Evolutionary conservation across 163 green algal species (phyloP).

Genomic region (Smithsoniella earleae): DNA sequence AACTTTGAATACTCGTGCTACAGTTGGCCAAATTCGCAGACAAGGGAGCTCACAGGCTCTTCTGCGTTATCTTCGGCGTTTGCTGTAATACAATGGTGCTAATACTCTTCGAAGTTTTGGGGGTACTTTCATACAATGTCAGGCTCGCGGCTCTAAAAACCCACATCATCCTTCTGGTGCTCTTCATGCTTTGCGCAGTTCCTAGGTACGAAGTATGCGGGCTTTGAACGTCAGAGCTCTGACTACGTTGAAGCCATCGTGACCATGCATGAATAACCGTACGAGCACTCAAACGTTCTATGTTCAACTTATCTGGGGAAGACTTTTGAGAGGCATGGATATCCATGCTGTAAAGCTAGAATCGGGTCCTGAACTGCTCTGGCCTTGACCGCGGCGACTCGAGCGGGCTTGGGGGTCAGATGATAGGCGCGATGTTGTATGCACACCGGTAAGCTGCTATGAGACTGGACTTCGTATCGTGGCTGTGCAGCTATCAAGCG

Average conservation of each 20-base stretch:
- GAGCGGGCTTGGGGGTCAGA: no score
- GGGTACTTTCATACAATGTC: slow-evolving; percentile 15
- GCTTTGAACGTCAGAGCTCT: no score
- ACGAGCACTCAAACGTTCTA: not conserved
- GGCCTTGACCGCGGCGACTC: no score
- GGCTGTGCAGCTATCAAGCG: slow-evolving; percentile 21
- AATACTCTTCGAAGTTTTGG: slow-evolving; percentile 16
- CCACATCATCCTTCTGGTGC: not conserved
- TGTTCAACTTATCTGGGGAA: not conserved
- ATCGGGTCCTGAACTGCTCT: not conserved
- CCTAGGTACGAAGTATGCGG: not conserved
- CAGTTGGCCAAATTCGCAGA: slow-evolving; percentile 23
- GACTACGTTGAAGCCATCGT: no score
- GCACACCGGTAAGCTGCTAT: no score
- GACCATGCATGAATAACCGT: not conserved
- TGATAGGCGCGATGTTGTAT: no score
- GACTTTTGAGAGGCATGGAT: not conserved
- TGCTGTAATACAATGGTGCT: slow-evolving; percentile 25
- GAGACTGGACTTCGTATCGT: no score
- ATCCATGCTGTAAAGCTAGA: not conserved
- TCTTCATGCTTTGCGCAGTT: slow-evolving; percentile 29
- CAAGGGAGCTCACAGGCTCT: slow-evolving; percentile 7
- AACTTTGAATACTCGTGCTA: no score
- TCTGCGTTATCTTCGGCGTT: slow-evolving; percentile 21
- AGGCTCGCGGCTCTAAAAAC: slow-evolving; percentile 15